Percentiles rank a stretch among this genome's conserved stretches.
Evolutionary conservation across 2,329 filamentous ascomycete genomes (phyloP).

Genomic region (Fusarium sp.): DNA sequence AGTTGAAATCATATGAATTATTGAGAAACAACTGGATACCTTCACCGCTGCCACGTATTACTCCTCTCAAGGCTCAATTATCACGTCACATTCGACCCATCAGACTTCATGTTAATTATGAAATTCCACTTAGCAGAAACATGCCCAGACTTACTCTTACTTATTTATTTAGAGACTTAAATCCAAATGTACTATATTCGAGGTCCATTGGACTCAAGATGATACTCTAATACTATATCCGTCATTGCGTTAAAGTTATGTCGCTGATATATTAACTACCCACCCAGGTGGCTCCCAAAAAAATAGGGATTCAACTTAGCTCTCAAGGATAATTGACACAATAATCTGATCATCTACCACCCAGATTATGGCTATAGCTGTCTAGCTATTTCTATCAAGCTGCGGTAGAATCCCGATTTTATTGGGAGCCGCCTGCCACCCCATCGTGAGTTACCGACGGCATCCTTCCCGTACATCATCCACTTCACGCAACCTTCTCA

Average conservation of each 20-base stretch:
- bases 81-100: not conserved
- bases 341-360: too few relatives aligned
- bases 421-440: too few relatives aligned
- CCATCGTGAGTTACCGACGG: not conserved
- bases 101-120: not conserved
- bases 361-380: too few relatives aligned
- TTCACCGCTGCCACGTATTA: not conserved
- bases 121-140: not conserved
- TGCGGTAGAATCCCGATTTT: too few relatives aligned
- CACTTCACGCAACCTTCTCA: not conserved
- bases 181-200: not conserved
- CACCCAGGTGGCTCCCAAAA: too few relatives aligned
- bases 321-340: too few relatives aligned
- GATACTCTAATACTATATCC: not conserved
- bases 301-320: too few relatives aligned
- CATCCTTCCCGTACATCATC: constrained; percentile 27
- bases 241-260: constrained; percentile 2
- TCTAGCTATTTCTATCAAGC: too few relatives aligned
- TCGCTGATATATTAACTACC: constrained; percentile 23
- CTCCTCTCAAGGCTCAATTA: not conserved
- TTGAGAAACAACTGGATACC: not conserved
- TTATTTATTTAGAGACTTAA: not conserved
- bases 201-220: not conserved
- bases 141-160: not conserved
- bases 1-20: not conserved